A percentile compares a stretch with the other conserved stretches of the same genome.
Conservation (phyloP, 23 red algal genomes). For the Pyropia haitanensis region DNA sequence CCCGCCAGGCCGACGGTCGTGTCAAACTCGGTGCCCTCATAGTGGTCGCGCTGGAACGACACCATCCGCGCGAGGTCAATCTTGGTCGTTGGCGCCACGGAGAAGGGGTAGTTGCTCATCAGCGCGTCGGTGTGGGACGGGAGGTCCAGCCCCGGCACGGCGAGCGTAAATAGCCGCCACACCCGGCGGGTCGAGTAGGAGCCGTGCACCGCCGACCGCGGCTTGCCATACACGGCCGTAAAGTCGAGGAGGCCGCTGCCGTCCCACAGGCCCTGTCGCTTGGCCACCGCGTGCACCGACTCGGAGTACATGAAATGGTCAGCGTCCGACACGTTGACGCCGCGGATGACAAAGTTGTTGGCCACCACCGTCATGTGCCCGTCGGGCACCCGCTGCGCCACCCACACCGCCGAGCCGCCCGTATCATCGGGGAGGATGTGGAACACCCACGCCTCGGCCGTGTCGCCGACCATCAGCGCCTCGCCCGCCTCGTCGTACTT, state of each 20-base stretch:
- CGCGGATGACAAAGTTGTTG: conserved; percentile 50
- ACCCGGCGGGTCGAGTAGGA: conserved; percentile 39
- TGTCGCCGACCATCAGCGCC: conserved; percentile 44
- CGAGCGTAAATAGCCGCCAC: conserved; percentile 28
- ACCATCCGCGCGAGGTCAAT: conserved; percentile 6
- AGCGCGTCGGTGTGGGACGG: conserved; percentile 15
- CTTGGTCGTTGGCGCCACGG: conserved; percentile 11
- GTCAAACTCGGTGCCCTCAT: conserved; percentile 45
- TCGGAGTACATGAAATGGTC: conserved; percentile 37
- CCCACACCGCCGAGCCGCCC: conserved; percentile 41
- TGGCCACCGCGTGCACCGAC: conserved; percentile 21
- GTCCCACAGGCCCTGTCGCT: conserved; percentile 16
- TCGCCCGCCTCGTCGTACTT: conserved; percentile 33
- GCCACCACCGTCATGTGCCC: conserved; percentile 42
- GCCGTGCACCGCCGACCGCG: neutral
- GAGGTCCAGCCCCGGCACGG: conserved; percentile 16
- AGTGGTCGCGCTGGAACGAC: conserved; percentile 45
- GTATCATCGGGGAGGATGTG: conserved; percentile 42
- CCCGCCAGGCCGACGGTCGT: conserved; percentile 19
- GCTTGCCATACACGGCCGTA: conserved; percentile 14
- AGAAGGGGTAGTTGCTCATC: conserved; percentile 50
- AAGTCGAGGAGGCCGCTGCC: conserved; percentile 29
- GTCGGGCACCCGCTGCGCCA: conserved; percentile 52
- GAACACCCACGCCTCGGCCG: conserved; percentile 48
- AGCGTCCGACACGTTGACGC: conserved; percentile 1